phyloP scores from a whole-genome alignment of 1,284 basidiomycete genomes.

The Ceratobasidium sp. region DNA sequence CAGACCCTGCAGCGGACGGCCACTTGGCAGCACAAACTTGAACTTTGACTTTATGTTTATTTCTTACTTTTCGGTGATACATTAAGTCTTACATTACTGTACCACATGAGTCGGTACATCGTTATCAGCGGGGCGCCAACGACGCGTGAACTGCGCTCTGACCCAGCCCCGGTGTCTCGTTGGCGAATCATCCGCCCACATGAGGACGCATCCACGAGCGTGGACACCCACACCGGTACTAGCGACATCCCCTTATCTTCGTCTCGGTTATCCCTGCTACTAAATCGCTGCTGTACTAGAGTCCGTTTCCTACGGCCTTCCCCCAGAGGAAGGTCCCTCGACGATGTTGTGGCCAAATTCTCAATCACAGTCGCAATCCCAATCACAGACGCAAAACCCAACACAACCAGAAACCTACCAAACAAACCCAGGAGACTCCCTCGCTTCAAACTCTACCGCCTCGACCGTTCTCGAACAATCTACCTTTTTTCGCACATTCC shows the following conservation, averaged over 20 bases:
- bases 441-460: slow-evolving; percentile 27
- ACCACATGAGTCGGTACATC: slow-evolving; percentile 17
- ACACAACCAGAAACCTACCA: slow-evolving; percentile 26
- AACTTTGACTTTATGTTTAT: neutral
- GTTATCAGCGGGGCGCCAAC: slow-evolving; percentile 34
- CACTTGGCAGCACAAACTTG: neutral
- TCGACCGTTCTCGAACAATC: slow-evolving; percentile 18
- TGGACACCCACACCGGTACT: neutral
- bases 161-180: neutral
- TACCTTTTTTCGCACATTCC: slow-evolving; percentile 26
- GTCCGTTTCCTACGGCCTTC: slow-evolving; percentile 16
- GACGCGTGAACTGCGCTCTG: slow-evolving; percentile 21
- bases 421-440: slow-evolving; percentile 15
- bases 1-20: neutral
- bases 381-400: neutral
- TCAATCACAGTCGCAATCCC: slow-evolving; percentile 5
- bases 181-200: slow-evolving; percentile 21
- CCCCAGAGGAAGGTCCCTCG: slow-evolving; percentile 7
- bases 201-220: neutral
- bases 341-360: slow-evolving; percentile 14
- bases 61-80: neutral
- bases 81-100: neutral
- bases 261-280: neutral
- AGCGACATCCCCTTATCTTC: neutral
- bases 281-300: neutral